phyloP scores from a whole-genome alignment of 164 flowering plant genomes.

The Dillenia turbinata region DNA sequence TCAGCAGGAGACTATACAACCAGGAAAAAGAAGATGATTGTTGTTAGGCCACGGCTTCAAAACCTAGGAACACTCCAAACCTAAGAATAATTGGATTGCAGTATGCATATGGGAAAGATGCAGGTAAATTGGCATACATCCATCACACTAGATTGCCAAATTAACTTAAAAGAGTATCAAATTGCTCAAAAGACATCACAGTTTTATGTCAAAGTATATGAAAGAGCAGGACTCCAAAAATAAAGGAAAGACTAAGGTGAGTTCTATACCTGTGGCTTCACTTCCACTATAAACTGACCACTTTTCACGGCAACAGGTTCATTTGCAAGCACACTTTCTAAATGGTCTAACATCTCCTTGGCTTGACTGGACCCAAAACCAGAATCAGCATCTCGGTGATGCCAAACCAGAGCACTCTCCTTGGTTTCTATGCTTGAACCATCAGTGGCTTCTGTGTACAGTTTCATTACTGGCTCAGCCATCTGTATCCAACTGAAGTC shows the following conservation, averaged over 20 bases:
- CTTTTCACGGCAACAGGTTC: slow-evolving; percentile 72
- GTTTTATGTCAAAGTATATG: neutral
- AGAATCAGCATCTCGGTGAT: slow-evolving; percentile 64
- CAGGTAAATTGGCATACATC: too few relatives aligned
- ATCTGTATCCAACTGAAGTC: slow-evolving; percentile 67
- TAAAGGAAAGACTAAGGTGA: neutral
- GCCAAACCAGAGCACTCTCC: slow-evolving; percentile 84
- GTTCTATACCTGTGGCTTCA: slow-evolving; percentile 60
- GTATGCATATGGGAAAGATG: too few relatives aligned
- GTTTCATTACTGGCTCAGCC: slow-evolving; percentile 65
- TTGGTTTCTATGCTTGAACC: slow-evolving; percentile 65
- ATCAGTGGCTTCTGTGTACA: slow-evolving; percentile 71
- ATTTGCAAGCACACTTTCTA: slow-evolving; percentile 73
- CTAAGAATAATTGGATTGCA: too few relatives aligned
- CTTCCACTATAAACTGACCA: slow-evolving; percentile 74
- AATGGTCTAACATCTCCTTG: slow-evolving; percentile 67
- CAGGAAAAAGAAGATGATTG: too few relatives aligned
- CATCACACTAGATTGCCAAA: too few relatives aligned
- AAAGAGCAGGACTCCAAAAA: neutral
- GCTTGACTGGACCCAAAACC: slow-evolving; percentile 72
- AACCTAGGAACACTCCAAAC: too few relatives aligned
- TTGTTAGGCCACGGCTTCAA: too few relatives aligned
- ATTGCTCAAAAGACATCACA: neutral
- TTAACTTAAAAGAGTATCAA: too few relatives aligned
- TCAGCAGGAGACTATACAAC: too few relatives aligned